phyloP scores from a whole-genome alignment of 2,329 filamentous ascomycete species.

The Aspergillus sergii region DNA sequence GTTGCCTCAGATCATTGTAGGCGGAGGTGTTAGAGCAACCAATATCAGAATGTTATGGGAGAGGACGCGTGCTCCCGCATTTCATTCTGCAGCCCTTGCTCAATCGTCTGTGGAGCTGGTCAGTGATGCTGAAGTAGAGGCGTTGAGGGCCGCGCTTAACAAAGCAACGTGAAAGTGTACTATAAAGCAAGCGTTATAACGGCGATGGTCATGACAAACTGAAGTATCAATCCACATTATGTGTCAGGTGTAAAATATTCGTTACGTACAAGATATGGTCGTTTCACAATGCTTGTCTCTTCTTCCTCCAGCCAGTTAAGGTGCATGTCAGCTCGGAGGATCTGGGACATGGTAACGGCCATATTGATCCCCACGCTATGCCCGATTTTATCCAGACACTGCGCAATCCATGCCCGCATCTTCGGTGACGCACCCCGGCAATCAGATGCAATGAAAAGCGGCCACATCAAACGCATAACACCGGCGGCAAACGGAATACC shows the following conservation, averaged over 20 bases:
- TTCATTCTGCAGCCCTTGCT: slow-evolving; percentile 49
- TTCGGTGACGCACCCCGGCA: background rate
- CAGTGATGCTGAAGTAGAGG: slow-evolving; percentile 8
- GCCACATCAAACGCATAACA: slow-evolving; percentile 18
- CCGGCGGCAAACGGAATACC: slow-evolving; percentile 7
- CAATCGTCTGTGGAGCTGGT: background rate
- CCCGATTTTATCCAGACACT: slow-evolving; percentile 10
- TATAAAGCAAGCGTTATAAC: no score
- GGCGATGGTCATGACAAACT: background rate
- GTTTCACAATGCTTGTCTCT: background rate
- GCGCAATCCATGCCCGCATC: slow-evolving; percentile 4
- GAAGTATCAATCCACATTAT: background rate
- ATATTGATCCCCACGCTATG: background rate
- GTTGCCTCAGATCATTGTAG: slow-evolving; percentile 49
- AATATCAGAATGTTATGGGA: slow-evolving; percentile 45
- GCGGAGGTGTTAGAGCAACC: slow-evolving; percentile 52
- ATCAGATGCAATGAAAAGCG: slow-evolving; percentile 21
- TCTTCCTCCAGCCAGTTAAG: background rate
- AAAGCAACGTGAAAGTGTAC: background rate
- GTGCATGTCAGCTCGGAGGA: background rate
- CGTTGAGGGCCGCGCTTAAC: background rate
- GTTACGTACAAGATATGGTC: background rate
- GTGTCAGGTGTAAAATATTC: background rate
- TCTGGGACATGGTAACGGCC: background rate
- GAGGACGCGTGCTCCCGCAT: slow-evolving; percentile 32